Conservation (phyloP, 2,329 filamentous ascomycete species). For the Colletotrichum sp. region DNA sequence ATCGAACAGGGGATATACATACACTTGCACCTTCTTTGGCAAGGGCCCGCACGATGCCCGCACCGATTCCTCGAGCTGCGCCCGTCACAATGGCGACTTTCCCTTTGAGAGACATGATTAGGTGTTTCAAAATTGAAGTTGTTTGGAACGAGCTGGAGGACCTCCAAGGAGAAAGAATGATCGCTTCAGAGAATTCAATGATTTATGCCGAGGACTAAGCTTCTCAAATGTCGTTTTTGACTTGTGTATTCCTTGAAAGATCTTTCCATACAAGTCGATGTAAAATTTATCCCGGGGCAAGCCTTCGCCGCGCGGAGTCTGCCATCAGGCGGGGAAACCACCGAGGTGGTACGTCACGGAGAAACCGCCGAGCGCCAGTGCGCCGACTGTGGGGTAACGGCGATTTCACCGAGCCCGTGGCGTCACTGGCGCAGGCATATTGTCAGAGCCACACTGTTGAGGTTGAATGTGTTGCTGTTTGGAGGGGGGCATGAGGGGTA, state of each 20-base stretch:
- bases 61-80: constrained; percentile 49
- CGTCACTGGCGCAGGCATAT: not conserved
- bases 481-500: not conserved
- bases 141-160: not conserved
- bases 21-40: constrained; percentile 57
- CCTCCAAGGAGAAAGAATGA: not conserved
- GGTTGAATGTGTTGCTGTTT: not conserved
- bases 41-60: constrained; percentile 66
- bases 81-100: constrained; percentile 13
- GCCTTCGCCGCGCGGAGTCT: not conserved
- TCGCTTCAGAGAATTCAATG: not conserved
- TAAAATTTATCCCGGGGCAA: not conserved
- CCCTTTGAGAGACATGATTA: not conserved
- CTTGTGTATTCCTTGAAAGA: not conserved
- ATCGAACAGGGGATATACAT: not conserved
- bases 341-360: not conserved
- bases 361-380: not conserved
- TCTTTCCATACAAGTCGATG: not conserved
- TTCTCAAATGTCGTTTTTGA: not conserved
- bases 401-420: not conserved
- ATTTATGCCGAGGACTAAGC: not conserved
- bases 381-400: not conserved
- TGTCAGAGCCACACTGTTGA: not conserved
- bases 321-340: not conserved
- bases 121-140: not conserved